Conservation (phyloP, 2,329 filamentous ascomycete species). For the Coniella lustricola region DNA sequence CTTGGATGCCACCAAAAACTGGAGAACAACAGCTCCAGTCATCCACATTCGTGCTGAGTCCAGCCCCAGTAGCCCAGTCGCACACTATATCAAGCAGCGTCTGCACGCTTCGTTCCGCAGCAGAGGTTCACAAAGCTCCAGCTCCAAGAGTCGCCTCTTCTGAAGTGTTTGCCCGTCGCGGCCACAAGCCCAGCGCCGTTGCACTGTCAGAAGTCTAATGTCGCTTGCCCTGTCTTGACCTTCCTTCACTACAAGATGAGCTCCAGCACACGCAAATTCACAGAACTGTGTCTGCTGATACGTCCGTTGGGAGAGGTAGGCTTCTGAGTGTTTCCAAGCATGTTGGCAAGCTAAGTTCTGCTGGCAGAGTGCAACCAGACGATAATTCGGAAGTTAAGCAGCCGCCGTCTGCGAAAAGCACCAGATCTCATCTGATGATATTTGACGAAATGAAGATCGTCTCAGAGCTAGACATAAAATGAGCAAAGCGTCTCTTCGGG, state of each 20-base stretch:
- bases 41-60: neutral
- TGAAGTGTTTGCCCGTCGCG: neutral
- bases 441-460: no score
- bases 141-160: neutral
- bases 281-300: neutral
- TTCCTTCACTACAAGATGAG: conserved; percentile 9
- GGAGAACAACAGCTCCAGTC: neutral
- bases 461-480: neutral
- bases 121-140: conserved; percentile 5
- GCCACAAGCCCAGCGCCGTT: neutral
- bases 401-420: neutral
- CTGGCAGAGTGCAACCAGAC: neutral
- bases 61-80: neutral
- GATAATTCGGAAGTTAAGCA: neutral
- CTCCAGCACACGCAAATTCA: conserved; percentile 1
- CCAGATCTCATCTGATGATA: no score
- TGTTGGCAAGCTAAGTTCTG: neutral
- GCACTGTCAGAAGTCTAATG: neutral
- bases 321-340: neutral
- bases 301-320: neutral
- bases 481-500: no score
- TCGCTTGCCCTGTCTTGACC: conserved; percentile 7
- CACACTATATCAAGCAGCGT: conserved; percentile 6
- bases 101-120: conserved; percentile 12
- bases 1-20: conserved; percentile 10